phyloP scores from a whole-genome alignment of 208 protist species.

The Trichomonas vaginalis region DNA sequence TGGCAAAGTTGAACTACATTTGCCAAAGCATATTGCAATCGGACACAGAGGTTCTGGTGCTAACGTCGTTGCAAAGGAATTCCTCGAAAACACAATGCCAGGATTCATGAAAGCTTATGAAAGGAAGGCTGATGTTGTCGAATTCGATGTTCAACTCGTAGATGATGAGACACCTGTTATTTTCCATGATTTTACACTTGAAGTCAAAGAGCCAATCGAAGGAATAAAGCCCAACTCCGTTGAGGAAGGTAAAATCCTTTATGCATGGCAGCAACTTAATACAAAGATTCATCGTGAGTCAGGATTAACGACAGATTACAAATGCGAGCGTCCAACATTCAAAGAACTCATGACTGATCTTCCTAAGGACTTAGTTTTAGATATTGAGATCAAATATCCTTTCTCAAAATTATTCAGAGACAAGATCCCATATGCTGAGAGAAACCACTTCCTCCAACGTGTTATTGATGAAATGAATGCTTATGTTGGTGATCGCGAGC shows the following conservation, averaged over 20 bases:
- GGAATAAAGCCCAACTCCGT: neutral
- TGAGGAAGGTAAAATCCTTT: neutral
- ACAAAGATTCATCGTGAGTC: neutral
- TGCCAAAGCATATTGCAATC: neutral
- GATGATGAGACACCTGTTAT: neutral
- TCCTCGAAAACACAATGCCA: neutral
- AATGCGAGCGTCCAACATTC: neutral
- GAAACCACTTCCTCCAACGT: neutral
- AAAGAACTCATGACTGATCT: neutral
- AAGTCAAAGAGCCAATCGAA: neutral
- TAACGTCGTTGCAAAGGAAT: neutral
- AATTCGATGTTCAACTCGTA: neutral
- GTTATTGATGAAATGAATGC: neutral
- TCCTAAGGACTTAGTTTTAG: neutral
- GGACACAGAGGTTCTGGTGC: neutral
- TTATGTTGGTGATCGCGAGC: neutral
- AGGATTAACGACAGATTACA: neutral
- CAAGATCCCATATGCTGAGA: neutral
- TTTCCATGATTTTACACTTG: neutral
- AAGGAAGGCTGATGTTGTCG: neutral
- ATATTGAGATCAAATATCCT: constrained; percentile 6
- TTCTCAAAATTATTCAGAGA: neutral
- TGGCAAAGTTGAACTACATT: neutral
- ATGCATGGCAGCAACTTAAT: neutral
- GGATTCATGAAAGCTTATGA: neutral